Conservation (phyloP, 2,329 filamentous ascomycete genomes). For the Alternaria atra region DNA sequence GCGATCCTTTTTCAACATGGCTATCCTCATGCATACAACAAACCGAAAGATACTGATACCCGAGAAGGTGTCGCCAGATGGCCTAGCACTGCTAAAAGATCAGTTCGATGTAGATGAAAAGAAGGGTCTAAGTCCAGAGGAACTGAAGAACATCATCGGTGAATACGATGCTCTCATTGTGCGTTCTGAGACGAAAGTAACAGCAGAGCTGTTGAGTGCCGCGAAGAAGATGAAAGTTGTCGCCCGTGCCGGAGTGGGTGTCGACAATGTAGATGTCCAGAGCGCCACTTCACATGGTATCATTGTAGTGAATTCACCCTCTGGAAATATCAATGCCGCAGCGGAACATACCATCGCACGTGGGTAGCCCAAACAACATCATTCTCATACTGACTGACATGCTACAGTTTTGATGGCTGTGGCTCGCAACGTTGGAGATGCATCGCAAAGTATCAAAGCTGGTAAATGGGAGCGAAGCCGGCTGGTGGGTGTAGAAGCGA, state of each 20-base stretch:
- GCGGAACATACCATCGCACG: constrained; percentile 77
- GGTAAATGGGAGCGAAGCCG: constrained; percentile 79
- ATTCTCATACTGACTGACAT: constrained; percentile 33
- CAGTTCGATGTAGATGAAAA: constrained; percentile 75
- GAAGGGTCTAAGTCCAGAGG: constrained; percentile 67
- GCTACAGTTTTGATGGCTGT: constrained; percentile 71
- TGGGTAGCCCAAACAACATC: constrained; percentile 30
- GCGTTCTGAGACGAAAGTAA: constrained; percentile 83
- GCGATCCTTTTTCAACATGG: constrained; percentile 32
- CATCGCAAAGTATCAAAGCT: constrained; percentile 73
- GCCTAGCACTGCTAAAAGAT: constrained; percentile 72
- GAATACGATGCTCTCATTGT: constrained; percentile 80
- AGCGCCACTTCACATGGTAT: constrained; percentile 77
- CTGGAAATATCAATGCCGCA: constrained; percentile 81
- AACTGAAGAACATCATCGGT: constrained; percentile 73
- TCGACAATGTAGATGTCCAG: constrained; percentile 82
- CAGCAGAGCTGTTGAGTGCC: constrained; percentile 70
- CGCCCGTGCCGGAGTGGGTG: constrained; percentile 78
- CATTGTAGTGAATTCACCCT: constrained; percentile 81
- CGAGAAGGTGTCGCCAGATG: constrained; percentile 83
- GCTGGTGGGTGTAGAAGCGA: constrained; percentile 79
- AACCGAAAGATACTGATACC: constrained; percentile 72
- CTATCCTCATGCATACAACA: constrained; percentile 37
- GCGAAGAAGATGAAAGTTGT: constrained; percentile 78
- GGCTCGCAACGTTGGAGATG: constrained; percentile 76